A percentile compares a stretch with the other conserved stretches of the same genome.
These are phyloP conservation scores for Apiosordaria backusii DNA, from an alignment of 495 filamentous ascomycete genomes.

Conservation along the genomic window DNA sequence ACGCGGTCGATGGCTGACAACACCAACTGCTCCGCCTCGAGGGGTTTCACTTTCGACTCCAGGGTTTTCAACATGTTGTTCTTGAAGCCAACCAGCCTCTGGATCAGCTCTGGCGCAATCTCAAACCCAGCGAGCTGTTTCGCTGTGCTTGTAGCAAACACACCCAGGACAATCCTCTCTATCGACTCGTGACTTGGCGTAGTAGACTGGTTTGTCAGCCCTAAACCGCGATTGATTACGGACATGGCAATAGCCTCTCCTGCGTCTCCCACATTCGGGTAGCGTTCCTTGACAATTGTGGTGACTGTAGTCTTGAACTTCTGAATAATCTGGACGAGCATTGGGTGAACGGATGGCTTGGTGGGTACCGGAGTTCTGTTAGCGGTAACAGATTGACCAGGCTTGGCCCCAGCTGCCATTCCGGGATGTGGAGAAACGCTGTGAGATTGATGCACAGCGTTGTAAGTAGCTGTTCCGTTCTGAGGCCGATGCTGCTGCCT, in stretches of 20 bases:
- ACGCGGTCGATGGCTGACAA: constrained; percentile 37
- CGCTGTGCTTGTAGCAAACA: constrained; percentile 25
- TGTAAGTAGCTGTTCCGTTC: constrained; percentile 14
- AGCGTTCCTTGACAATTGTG: constrained; percentile 23
- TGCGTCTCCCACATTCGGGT: background rate
- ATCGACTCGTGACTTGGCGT: constrained; percentile 26
- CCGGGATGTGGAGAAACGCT: constrained; percentile 10
- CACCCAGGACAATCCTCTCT: constrained; percentile 30
- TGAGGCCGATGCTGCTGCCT: constrained; percentile 17
- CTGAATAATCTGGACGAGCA: constrained; percentile 24
- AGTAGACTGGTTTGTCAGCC: constrained; percentile 25
- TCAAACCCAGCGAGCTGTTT: constrained; percentile 20
- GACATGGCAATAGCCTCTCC: constrained; percentile 32
- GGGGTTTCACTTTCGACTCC: constrained; percentile 23
- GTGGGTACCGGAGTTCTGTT: constrained; percentile 15
- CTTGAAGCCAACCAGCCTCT: constrained; percentile 29
- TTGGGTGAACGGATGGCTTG: constrained; percentile 29
- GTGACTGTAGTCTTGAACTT: constrained; percentile 33
- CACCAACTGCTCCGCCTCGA: constrained; percentile 32
- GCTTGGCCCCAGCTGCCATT: constrained; percentile 7
- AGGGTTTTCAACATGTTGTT: constrained; percentile 25
- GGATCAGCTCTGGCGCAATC: constrained; percentile 29
- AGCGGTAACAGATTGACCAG: constrained; percentile 14
- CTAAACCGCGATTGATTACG: constrained; percentile 34
- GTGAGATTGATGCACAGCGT: constrained; percentile 24